A percentile compares a stretch with the other conserved stretches of the same genome.
Evolutionary conservation across 352 stramenopile species (phyloP).

Genomic region (Phytophthora sojae): DNA sequence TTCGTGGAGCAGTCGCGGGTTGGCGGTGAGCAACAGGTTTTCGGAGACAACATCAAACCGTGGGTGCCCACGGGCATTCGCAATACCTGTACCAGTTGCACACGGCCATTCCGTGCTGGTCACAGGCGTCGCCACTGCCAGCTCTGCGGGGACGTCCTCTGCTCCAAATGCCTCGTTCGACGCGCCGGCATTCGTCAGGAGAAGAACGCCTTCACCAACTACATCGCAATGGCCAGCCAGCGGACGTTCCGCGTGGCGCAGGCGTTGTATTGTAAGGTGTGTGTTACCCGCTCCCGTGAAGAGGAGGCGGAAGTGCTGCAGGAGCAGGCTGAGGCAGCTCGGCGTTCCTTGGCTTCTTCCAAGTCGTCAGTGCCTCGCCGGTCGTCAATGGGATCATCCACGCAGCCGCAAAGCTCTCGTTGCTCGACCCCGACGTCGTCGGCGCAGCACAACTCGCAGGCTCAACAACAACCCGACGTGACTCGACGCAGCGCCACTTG

Average conservation of each 20-base stretch:
- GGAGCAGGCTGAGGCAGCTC: slow-evolving; percentile 19
- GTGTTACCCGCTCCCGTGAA: slow-evolving; percentile 60
- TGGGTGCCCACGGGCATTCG: slow-evolving; percentile 64
- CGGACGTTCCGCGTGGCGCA: slow-evolving; percentile 61
- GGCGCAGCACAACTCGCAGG: slow-evolving; percentile 7
- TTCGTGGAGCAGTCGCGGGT: slow-evolving; percentile 39
- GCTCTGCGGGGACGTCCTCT: slow-evolving; percentile 80
- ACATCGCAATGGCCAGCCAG: slow-evolving; percentile 32
- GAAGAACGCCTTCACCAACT: slow-evolving; percentile 22
- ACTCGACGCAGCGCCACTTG: slow-evolving; percentile 31
- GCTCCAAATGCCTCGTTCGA: slow-evolving; percentile 72
- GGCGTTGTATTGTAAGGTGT: slow-evolving; percentile 69
- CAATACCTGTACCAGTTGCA: slow-evolving; percentile 64
- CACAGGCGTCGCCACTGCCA: slow-evolving; percentile 76
- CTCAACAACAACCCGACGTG: slow-evolving; percentile 20
- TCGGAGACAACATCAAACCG: slow-evolving; percentile 50
- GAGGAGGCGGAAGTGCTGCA: slow-evolving; percentile 29
- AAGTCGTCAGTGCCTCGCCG: slow-evolving; percentile 21
- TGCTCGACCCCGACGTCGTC: slow-evolving; percentile 30
- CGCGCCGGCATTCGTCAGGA: slow-evolving; percentile 50
- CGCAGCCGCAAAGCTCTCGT: slow-evolving; percentile 20
- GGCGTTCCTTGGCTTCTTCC: slow-evolving; percentile 29
- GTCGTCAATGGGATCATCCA: slow-evolving; percentile 36
- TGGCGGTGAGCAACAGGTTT: slow-evolving; percentile 30
- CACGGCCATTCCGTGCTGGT: slow-evolving; percentile 59